These are phyloP conservation scores for Cyberlindnera sargentensis DNA, from an alignment of 805 yeast species.

Conservation along the genomic window DNA sequence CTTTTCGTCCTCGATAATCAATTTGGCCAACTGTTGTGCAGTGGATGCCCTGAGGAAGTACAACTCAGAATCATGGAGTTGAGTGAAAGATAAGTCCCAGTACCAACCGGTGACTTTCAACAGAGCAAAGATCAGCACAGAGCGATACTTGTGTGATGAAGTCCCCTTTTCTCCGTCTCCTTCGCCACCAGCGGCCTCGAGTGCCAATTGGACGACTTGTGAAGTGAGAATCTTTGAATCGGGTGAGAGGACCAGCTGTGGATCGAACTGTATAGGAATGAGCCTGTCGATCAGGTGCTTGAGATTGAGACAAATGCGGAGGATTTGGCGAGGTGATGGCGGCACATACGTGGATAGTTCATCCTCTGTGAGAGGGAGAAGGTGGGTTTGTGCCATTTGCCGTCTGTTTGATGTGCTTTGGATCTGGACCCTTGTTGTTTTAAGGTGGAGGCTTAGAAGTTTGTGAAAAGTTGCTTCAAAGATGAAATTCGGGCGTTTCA, in stretches of 20 bases:
- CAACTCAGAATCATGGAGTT: constrained; percentile 62
- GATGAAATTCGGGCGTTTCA: not conserved
- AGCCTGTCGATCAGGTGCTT: constrained; percentile 66
- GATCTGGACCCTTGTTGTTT: too few species aligned
- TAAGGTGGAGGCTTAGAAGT: too few species aligned
- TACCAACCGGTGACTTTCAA: constrained; percentile 80
- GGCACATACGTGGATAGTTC: constrained; percentile 14
- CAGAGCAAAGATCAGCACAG: constrained; percentile 62
- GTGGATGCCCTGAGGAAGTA: constrained; percentile 54
- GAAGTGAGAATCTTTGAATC: constrained; percentile 55
- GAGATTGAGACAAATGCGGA: constrained; percentile 65
- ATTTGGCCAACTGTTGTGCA: constrained; percentile 69
- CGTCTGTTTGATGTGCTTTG: too few species aligned
- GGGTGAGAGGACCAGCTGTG: constrained; percentile 41
- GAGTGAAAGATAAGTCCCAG: constrained; percentile 46
- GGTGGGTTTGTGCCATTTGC: constrained; percentile 6
- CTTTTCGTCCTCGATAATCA: constrained; percentile 54
- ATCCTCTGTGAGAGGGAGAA: constrained; percentile 18
- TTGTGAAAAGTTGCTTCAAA: too few species aligned
- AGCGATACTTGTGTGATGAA: constrained; percentile 55
- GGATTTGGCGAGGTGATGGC: constrained; percentile 61
- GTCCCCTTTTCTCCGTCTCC: constrained; percentile 51
- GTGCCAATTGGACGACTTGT: constrained; percentile 51
- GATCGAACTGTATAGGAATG: constrained; percentile 58
- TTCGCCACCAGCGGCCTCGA: constrained; percentile 75